Evolutionary conservation across 768 basidiomycete genomes (phyloP).

Genomic region (Flagelloscypha sp.): DNA sequence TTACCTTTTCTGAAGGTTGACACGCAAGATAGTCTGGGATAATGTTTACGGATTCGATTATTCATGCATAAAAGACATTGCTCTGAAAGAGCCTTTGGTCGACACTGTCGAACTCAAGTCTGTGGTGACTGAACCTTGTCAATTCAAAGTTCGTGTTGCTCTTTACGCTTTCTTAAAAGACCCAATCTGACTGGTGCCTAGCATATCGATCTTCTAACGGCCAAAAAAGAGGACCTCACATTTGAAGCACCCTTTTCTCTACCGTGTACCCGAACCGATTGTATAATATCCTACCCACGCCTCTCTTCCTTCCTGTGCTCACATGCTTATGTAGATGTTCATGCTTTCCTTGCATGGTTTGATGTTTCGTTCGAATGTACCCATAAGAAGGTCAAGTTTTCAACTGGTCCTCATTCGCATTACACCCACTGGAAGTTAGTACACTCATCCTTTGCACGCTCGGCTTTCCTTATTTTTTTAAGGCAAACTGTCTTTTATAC

Average conservation of each 20-base stretch:
- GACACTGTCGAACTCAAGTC: conserved; percentile 98
- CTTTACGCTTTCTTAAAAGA: not conserved
- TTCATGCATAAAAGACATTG: conserved; percentile 99
- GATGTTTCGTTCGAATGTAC: conserved; percentile 93
- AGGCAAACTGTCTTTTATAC: conserved; percentile 99
- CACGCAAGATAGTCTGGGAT: conserved; percentile 98
- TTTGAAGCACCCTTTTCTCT: conserved; percentile 79
- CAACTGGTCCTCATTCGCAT: conserved; percentile 94
- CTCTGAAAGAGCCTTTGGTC: conserved; percentile 90
- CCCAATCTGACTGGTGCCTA: conserved; percentile 18
- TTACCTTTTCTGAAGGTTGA: too few species aligned
- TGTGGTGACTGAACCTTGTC: conserved; percentile 87
- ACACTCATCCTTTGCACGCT: not conserved
- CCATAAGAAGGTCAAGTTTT: conserved; percentile 93
- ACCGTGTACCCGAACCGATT: conserved; percentile 81
- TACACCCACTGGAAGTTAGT: conserved; percentile 96
- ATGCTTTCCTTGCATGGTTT: conserved; percentile 99
- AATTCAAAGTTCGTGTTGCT: conserved; percentile 60
- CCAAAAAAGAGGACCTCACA: conserved; percentile 89
- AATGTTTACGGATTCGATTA: conserved; percentile 99
- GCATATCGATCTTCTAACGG: conserved; percentile 87
- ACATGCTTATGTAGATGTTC: conserved; percentile 55
- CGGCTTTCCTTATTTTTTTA: conserved; percentile 3
- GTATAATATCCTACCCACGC: conserved; percentile 36
- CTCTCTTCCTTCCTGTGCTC: conserved; percentile 2